Percentiles rank a stretch among this genome's conserved stretches.
Evolutionary conservation across 257 asterid genomes (phyloP).

Genomic region (Jacaranda mimosifolia): DNA sequence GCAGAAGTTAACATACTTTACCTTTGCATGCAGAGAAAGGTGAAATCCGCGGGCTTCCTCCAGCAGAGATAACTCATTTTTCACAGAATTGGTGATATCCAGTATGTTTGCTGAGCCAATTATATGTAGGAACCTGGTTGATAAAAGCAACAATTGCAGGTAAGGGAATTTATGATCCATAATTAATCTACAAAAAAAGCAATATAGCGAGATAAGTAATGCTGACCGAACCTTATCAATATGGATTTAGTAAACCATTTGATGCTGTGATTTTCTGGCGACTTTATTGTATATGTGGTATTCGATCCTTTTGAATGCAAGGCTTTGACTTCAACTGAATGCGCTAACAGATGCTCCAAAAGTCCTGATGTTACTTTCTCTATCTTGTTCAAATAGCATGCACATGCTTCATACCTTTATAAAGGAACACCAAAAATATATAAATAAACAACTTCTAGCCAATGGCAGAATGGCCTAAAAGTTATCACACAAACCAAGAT

Average conservation of each 20-base stretch:
- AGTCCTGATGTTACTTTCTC: conserved; percentile 58
- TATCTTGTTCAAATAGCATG: conserved; percentile 41
- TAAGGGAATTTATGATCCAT: background rate
- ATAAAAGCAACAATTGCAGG: conserved; percentile 16
- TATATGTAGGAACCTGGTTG: conserved; percentile 57
- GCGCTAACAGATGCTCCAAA: conserved; percentile 60
- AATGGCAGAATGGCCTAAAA: background rate
- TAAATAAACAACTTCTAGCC: background rate
- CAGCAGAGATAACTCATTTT: conserved; percentile 68
- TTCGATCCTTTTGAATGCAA: conserved; percentile 55
- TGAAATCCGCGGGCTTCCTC: conserved; percentile 70
- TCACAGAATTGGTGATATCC: conserved; percentile 43
- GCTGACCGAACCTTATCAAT: conserved; percentile 49
- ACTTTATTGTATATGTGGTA: conserved; percentile 48
- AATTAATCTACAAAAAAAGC: conserved; percentile 13
- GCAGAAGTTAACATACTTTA: conserved; percentile 25
- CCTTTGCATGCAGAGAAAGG: conserved; percentile 59
- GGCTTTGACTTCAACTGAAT: conserved; percentile 51
- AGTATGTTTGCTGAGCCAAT: conserved; percentile 52
- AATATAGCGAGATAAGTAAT: conserved; percentile 26
- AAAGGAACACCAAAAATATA: conserved; percentile 5
- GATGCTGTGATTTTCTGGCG: conserved; percentile 44
- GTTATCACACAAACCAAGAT: background rate
- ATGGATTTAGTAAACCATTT: conserved; percentile 67
- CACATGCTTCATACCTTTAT: conserved; percentile 61